Base-by-base conservation (phyloP, 2,329 filamentous ascomycete genomes). In the Hortaea werneckii region DNA sequence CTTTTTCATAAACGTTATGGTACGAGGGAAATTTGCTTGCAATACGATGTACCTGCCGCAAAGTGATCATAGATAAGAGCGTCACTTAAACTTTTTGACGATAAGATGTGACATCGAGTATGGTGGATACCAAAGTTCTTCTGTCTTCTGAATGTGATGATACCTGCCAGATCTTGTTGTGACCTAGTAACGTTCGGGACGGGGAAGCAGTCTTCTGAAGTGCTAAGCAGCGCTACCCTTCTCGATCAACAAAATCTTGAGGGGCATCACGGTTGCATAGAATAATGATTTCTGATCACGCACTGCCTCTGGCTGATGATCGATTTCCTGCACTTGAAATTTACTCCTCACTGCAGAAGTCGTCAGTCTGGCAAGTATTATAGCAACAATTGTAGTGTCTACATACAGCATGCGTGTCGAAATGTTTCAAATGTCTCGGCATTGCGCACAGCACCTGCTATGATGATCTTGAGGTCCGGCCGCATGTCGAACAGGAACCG, bases 401-500 rank as follows among this genome's bases (percentile, higher is more conserved):
- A n/a, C 60, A 64, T 64, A 65, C 71, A 65, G 62, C 83, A 85
- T 42, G 71, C 73, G 26, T 72, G 66, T 50, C 79, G 57, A 60
- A 89, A 88, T 5, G 69, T 69, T 50, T 77, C 70, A 57, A 85
- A 85, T 0, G 85, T 89, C 48, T 77, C 70, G 48, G 74, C 69
- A 54, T 88, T 88, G 50, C 86, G 73, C 52, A 88, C 76, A 0
- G 84, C 82, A 12, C 81, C 81, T 4, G 83, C 76, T 47, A 89
- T 80, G 40, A 87, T 67, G 32, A 85, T 75, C 40, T 76, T 67
- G 10, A 80, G 68, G 0, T 59, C 58, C 2, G 78, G 74, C 50
- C 78, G 77, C 44, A 79, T 58, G 1, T 68, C 67, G 41, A 84
- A 76, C 9, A 87, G 67, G 42, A 82, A 75, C 29, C 73, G 66